Base-by-base conservation (phyloP, 495 filamentous ascomycete species). In the Darksidea phi region DNA sequence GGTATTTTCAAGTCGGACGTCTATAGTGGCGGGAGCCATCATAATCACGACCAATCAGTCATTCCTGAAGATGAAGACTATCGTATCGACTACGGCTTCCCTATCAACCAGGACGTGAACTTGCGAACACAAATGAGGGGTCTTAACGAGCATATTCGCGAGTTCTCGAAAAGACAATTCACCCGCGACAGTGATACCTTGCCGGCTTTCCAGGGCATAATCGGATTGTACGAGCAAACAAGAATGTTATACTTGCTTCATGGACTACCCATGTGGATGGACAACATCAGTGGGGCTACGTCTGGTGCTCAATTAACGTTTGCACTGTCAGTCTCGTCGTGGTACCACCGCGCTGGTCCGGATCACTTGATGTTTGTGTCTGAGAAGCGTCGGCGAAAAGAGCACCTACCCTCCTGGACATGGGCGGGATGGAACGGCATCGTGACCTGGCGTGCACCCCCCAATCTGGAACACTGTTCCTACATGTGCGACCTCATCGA, bases 331-430 rank as follows among this genome's bases (percentile, higher is more conserved):
- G 17, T 54, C 12, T 54, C 25, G 13, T 54, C 50, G 21, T 54
- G 28, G 50, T 38, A 54, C 50, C 50, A 54, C 24, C 50, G 50
- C 20, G 24, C 26, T 10, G 11, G 13, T 20, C 11, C 18, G 1
- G 37, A 38, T 13, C 50, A 34, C 13, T 34, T 24, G 3, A 37
- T 38, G 28, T 54, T 54, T 13, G 28, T 38, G 7, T 37, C 50
- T n/a, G 50, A 54, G 28, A n/a, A 1, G 11, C 38, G 50, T 20
- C 50, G 26, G n/a, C 25, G 50, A 13, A 37, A 34, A 13, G 7
- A 25, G 8, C 50, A 54, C 18, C 20, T 54, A 17, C 50, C 50
- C 6, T 54, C 26, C 13, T 42, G 28, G 50, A 54, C 50, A 28
- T 38, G 50, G 50, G 50, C 50, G 12, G 50, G 50, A 1, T 54